These are phyloP conservation scores for Vicia faba DNA, from an alignment of 306 rosid genomes.

Conservation along the genomic window DNA sequence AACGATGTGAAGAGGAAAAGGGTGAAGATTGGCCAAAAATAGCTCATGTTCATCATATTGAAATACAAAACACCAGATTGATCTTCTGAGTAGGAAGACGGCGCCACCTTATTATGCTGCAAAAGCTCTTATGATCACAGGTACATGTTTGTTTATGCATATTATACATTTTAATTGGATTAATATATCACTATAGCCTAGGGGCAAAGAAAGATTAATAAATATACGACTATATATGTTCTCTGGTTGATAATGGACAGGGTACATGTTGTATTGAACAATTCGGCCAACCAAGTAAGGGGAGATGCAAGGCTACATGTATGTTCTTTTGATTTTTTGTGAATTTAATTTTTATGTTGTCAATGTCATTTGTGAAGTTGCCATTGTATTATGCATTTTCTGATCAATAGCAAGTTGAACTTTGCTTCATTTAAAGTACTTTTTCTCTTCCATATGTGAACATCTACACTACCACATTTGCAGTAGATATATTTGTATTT, in stretches of 20 bases:
- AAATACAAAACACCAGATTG: slow-evolving; percentile 1
- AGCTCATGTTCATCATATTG: slow-evolving; percentile 5
- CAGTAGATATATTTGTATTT: no score
- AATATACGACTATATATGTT: neutral
- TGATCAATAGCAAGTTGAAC: neutral
- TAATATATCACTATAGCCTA: neutral
- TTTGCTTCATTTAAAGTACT: neutral
- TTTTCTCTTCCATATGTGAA: neutral
- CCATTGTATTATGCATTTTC: neutral
- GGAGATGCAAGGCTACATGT: slow-evolving; percentile 1
- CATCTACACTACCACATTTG: neutral
- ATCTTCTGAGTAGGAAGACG: neutral
- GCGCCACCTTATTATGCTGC: neutral
- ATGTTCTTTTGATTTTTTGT: no score
- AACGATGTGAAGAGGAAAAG: slow-evolving; percentile 7
- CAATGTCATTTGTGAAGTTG: no score
- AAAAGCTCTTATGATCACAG: neutral
- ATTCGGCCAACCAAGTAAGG: neutral
- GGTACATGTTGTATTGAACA: no score
- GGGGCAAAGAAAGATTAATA: neutral
- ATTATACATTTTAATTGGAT: neutral
- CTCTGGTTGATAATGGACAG: no score
- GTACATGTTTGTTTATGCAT: neutral
- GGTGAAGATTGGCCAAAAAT: slow-evolving; percentile 33
- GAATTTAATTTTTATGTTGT: neutral